Evolutionary conservation across 805 yeast genomes (phyloP), one percentile per base, ranked within the genome.

Genomic region (Candida nonsorbophila): DNA sequence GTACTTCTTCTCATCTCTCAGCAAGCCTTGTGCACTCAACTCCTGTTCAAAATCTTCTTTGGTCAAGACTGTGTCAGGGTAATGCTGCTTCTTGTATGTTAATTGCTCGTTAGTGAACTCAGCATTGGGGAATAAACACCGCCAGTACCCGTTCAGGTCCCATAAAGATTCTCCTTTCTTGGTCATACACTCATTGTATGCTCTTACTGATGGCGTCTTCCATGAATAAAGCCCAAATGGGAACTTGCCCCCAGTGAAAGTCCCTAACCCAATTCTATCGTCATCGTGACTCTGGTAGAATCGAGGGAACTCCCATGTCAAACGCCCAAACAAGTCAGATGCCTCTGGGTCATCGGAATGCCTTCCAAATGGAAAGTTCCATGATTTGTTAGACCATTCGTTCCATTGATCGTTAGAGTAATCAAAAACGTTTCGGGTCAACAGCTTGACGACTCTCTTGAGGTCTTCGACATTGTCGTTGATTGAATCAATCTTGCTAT

Each of bases 131-230:
- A 88, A 81, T 25, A 90, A 59, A 57, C 97, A 90, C 48, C 88
- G 73, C 97, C 97, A 90, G 53, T 78, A 72, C 0, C 97, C 97
- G 14, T 70, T 66, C 20, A 73, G 58, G 49, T 86, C 94, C 96
- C 97, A 90, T 8, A 77, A 78, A 0, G 85, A 73, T 5, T 70
- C 57, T 3, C 98, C 97, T 6, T 75, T 59, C 20, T 69, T 57
- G 13, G 71, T 72, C 37, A 70, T 42, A 54, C 97, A 90, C 25
- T 72, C 65, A 29, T 71, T 64, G 51, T 78, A 84, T 37, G 74
- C 70, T 28, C 67, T 52, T 3, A 70, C 60, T 0, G 78, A 60
- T 3, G 94, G 94, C 5, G 67, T 62, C 14, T 76, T 76, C 39
- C 62, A 70, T 6, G 78, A 70, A 49, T 69, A 68, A 25, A 65